phyloP scores from a whole-genome alignment of 805 yeast genomes.

The Ogataea minuta region DNA sequence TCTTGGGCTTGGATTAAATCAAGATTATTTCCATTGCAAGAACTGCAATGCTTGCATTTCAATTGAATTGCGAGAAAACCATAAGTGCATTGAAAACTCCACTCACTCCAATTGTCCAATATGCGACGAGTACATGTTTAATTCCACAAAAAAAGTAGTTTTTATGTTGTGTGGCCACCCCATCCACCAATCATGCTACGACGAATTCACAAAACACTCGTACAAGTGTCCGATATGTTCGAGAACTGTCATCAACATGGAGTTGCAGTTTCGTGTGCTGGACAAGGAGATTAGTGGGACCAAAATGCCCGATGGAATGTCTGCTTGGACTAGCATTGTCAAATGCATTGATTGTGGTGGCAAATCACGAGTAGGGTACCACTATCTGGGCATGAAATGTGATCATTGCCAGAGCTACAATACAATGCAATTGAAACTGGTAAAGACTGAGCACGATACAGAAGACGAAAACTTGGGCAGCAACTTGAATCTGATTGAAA shows the following conservation, averaged over 20 bases:
- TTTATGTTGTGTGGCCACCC: conserved; percentile 96
- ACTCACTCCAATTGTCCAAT: conserved; percentile 92
- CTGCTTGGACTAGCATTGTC: conserved; percentile 69
- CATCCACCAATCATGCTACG: conserved; percentile 81
- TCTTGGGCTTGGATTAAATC: conserved; percentile 81
- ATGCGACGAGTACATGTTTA: conserved; percentile 87
- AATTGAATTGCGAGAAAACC: conserved; percentile 71
- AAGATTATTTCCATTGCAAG: conserved; percentile 89
- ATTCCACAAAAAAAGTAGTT: conserved; percentile 76
- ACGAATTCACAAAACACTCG: conserved; percentile 75
- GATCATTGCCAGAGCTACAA: conserved; percentile 85
- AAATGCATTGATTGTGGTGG: conserved; percentile 88
- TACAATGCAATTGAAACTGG: conserved; percentile 67
- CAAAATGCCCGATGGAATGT: conserved; percentile 78
- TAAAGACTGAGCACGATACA: conserved; percentile 41
- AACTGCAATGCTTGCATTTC: conserved; percentile 87
- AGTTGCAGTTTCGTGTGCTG: conserved; percentile 79
- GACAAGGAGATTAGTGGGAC: conserved; percentile 80
- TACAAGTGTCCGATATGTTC: conserved; percentile 93
- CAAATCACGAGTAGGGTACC: conserved; percentile 70
- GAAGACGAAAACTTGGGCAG: conserved; percentile 1
- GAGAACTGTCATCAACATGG: conserved; percentile 81
- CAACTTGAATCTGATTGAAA: conserved; percentile 18
- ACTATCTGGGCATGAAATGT: conserved; percentile 84
- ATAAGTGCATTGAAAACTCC: conserved; percentile 80